Evolutionary conservation across 345 rosid genomes (phyloP).

Genomic region (Citrus inodora): DNA sequence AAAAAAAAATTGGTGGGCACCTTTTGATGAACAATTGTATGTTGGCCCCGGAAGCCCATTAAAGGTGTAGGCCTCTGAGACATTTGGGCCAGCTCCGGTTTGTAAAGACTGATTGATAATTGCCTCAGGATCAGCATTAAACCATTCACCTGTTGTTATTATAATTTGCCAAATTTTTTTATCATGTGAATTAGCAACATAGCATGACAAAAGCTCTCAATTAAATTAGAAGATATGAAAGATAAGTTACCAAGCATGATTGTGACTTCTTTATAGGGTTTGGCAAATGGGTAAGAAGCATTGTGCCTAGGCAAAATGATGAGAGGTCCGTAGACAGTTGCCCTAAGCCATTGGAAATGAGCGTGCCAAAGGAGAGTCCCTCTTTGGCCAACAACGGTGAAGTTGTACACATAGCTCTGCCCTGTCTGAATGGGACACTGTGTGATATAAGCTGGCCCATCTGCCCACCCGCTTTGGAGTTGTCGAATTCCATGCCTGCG

Average conservation of each 20-base stretch:
- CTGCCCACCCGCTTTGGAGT: constrained; percentile 74
- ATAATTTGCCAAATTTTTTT: background rate
- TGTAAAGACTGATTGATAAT: constrained; percentile 58
- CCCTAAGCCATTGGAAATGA: constrained; percentile 69
- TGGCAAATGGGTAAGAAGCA: constrained; percentile 61
- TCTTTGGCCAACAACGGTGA: constrained; percentile 66
- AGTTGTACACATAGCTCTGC: constrained; percentile 62
- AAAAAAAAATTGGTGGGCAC: constrained; percentile 9
- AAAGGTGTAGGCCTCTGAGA: constrained; percentile 69
- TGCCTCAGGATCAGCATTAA: constrained; percentile 61
- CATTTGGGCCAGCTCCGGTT: constrained; percentile 67
- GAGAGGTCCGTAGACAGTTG: constrained; percentile 68
- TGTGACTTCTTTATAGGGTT: constrained; percentile 68
- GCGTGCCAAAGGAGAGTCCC: constrained; percentile 83
- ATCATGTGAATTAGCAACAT: background rate
- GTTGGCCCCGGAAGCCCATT: constrained; percentile 82
- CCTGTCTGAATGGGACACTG: constrained; percentile 74
- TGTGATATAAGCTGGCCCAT: constrained; percentile 72
- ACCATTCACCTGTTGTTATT: constrained; percentile 63
- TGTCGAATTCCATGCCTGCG: constrained; percentile 75
- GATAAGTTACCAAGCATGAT: constrained; percentile 50
- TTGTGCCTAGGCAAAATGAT: constrained; percentile 58
- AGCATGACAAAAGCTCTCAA: background rate
- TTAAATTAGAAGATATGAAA: background rate
- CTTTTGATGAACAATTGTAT: constrained; percentile 66